Conservation (phyloP, 1,139 yeast species). For the Pichia sp. region DNA sequence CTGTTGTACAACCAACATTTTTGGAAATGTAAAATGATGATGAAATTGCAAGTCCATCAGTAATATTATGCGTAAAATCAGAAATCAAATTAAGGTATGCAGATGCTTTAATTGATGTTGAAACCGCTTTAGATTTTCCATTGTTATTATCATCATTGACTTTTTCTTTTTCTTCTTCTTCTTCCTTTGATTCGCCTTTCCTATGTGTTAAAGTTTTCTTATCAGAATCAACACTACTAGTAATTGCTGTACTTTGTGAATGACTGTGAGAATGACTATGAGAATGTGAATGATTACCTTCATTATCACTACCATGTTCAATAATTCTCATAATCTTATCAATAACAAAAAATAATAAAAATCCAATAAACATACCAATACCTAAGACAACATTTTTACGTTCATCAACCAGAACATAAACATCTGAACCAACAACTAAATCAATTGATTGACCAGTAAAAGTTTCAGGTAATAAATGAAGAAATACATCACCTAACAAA, state of each 20-base stretch:
- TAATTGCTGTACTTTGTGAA: conserved; percentile 26
- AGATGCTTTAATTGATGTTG: conserved; percentile 37
- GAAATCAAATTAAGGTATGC: conserved; percentile 59
- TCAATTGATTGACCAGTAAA: conserved; percentile 46
- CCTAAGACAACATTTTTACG: conserved; percentile 44
- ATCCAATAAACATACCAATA: conserved; percentile 49
- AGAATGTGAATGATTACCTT: conserved; percentile 20
- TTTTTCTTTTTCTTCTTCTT: conserved; percentile 9
- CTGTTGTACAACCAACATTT: conserved; percentile 55
- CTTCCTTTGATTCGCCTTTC: conserved; percentile 1
- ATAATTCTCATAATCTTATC: conserved; percentile 52
- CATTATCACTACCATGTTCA: conserved; percentile 31
- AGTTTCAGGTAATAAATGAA: conserved; percentile 60
- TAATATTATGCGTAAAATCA: conserved; percentile 61
- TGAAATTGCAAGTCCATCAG: conserved; percentile 65
- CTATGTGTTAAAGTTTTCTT: neutral
- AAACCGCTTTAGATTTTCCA: conserved; percentile 28
- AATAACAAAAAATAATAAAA: conserved; percentile 45
- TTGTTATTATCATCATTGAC: conserved; percentile 20
- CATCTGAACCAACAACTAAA: conserved; percentile 28
- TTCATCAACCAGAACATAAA: conserved; percentile 37
- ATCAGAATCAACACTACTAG: neutral
- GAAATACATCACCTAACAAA: conserved; percentile 58
- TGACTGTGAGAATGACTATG: conserved; percentile 36
- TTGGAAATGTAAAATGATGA: conserved; percentile 56